Evolutionary conservation across 2,329 filamentous ascomycete genomes (phyloP).

Genomic region (Trichoderma brevicompactum): DNA sequence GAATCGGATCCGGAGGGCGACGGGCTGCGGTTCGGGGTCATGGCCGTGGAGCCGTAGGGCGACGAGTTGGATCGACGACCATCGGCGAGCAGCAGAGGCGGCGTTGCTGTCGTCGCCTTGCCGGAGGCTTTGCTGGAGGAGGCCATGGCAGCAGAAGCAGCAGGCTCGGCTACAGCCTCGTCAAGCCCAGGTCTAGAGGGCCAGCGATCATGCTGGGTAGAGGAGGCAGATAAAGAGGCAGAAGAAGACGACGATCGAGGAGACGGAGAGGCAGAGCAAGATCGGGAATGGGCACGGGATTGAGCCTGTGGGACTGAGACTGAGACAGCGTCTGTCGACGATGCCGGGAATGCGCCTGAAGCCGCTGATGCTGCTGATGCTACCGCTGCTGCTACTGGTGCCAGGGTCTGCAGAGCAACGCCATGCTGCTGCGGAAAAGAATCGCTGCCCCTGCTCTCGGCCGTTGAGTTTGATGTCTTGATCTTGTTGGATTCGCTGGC

Average conservation of each 20-base stretch:
- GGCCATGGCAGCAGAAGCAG: slow-evolving; percentile 30
- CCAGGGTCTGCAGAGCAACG: slow-evolving; percentile 42
- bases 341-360: background rate
- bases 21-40: slow-evolving; percentile 42
- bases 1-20: slow-evolving; percentile 43
- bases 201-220: slow-evolving; percentile 33
- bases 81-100: slow-evolving; percentile 42
- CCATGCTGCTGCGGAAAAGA: slow-evolving; percentile 39
- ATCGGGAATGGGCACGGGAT: slow-evolving; percentile 10
- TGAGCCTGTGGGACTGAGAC: slow-evolving; percentile 6
- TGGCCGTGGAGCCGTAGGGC: slow-evolving; percentile 42
- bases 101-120: slow-evolving; percentile 39
- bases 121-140: slow-evolving; percentile 23
- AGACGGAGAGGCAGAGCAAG: slow-evolving; percentile 14
- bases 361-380: background rate
- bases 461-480: slow-evolving; percentile 32
- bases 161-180: slow-evolving; percentile 38
- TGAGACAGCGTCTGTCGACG: slow-evolving; percentile 27
- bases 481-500: slow-evolving; percentile 33
- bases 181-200: slow-evolving; percentile 30
- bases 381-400: slow-evolving; percentile 27
- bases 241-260: background rate
- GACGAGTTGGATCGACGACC: slow-evolving; percentile 38
- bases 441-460: slow-evolving; percentile 37
- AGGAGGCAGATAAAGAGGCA: slow-evolving; percentile 16